A percentile compares a stretch with the other conserved stretches of the same genome.
These are phyloP conservation scores for Salix viminalis DNA, from an alignment of 345 rosid species.

Conservation along the genomic window DNA sequence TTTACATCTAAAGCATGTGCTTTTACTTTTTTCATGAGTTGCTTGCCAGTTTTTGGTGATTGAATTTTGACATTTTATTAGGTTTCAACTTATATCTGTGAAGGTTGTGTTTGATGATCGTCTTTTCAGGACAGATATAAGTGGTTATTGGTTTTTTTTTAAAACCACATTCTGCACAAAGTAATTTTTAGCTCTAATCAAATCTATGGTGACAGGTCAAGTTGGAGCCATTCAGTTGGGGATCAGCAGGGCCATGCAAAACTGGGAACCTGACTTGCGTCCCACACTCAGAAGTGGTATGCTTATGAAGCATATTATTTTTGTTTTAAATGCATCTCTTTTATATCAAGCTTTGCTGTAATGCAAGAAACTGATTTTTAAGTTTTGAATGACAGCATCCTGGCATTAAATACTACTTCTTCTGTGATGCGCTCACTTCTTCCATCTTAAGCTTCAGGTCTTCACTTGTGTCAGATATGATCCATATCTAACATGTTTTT, in stretches of 20 bases:
- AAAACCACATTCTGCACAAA: not conserved
- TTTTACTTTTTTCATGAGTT: too few relatives aligned
- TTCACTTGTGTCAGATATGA: not conserved
- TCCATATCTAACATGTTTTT: not conserved
- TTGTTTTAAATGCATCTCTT: not conserved
- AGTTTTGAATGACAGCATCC: too few relatives aligned
- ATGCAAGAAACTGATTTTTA: too few relatives aligned
- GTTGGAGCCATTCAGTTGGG: constrained; percentile 91
- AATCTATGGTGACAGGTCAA: constrained; percentile 59
- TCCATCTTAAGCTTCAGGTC: not conserved
- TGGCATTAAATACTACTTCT: too few relatives aligned
- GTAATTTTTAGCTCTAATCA: not conserved
- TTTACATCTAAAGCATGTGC: too few relatives aligned
- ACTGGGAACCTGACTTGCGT: constrained; percentile 89
- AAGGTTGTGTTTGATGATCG: not conserved
- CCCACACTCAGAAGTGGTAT: constrained; percentile 77
- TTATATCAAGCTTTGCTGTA: not conserved
- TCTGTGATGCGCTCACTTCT: too few relatives aligned
- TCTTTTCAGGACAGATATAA: not conserved
- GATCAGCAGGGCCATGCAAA: constrained; percentile 86
- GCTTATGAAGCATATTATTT: too few relatives aligned
- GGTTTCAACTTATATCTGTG: not conserved
- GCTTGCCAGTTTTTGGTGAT: too few relatives aligned
- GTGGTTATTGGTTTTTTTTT: too few relatives aligned
- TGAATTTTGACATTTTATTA: not conserved